Conservation (phyloP, 306 rosid species). For the Delonix regia region DNA sequence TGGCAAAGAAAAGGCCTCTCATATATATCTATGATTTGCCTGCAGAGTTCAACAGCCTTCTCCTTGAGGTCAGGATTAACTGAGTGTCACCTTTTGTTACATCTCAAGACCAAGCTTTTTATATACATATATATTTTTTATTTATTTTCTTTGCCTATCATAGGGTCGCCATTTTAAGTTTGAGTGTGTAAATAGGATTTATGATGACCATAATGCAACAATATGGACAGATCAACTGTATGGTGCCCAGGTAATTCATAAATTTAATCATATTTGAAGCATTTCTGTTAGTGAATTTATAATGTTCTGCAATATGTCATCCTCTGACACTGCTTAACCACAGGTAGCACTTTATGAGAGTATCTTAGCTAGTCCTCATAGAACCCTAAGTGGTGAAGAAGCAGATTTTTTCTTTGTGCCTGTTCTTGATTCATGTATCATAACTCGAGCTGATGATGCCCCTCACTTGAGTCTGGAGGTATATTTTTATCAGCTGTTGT, state of each 20-base stretch:
- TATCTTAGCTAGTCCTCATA: constrained; percentile 85
- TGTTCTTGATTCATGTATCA: constrained; percentile 93
- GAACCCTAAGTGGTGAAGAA: constrained; percentile 91
- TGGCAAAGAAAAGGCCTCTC: constrained; percentile 87
- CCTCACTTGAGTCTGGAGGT: constrained; percentile 89
- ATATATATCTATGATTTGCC: constrained; percentile 92
- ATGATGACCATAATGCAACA: constrained; percentile 68
- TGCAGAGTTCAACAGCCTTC: constrained; percentile 82
- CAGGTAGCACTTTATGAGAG: constrained; percentile 93
- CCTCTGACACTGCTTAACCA: constrained; percentile 30
- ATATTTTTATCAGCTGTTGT: constrained; percentile 29
- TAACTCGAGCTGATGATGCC: constrained; percentile 93
- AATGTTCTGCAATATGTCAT: constrained; percentile 32
- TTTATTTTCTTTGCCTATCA: constrained; percentile 33
- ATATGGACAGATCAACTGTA: constrained; percentile 81
- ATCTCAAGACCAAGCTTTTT: constrained; percentile 32
- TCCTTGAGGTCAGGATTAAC: constrained; percentile 76
- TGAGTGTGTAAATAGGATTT: constrained; percentile 89
- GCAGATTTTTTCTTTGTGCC: constrained; percentile 98
- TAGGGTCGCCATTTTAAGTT: constrained; percentile 95
- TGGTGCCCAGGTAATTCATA: constrained; percentile 82
- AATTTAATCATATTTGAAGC: constrained; percentile 24
- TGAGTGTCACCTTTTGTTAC: constrained; percentile 28
- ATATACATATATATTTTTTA: constrained; percentile 29
- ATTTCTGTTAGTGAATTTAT: constrained; percentile 23